A percentile compares a stretch with the other conserved stretches of the same genome.
phyloP scores from a whole-genome alignment of 2,329 filamentous ascomycete genomes.

The Aspergillus luchuensis region DNA sequence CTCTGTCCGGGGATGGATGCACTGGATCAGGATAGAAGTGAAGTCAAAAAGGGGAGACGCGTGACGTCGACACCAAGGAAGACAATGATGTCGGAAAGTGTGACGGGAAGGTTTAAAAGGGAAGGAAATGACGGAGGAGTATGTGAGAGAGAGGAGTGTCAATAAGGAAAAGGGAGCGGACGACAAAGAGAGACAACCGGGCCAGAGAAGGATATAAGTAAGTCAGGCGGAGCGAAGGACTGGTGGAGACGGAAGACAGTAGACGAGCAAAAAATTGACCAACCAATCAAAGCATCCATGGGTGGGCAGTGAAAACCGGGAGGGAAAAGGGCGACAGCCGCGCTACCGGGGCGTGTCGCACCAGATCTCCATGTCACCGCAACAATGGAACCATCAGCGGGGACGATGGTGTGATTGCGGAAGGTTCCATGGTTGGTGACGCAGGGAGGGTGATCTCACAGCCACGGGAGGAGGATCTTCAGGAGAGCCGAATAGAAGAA shows the following conservation, averaged over 20 bases:
- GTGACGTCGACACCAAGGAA: too few relatives aligned
- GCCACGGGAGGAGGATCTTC: not conserved
- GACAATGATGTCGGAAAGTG: not conserved
- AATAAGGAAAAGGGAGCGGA: not conserved
- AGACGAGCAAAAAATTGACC: constrained; percentile 2
- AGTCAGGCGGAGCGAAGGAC: not conserved
- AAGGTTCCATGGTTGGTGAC: constrained; percentile 2
- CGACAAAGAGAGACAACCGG: not conserved
- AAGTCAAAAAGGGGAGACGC: not conserved
- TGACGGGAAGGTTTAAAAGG: not conserved
- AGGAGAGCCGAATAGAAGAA: not conserved
- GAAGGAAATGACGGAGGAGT: not conserved
- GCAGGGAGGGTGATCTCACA: not conserved
- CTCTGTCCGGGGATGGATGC: not conserved
- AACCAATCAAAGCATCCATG: not conserved
- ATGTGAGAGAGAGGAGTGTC: not conserved
- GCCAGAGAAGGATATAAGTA: constrained; percentile 14
- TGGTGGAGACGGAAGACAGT: constrained; percentile 14
- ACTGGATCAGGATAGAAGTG: not conserved
- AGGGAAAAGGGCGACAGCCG: constrained; percentile 20
- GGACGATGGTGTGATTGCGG: constrained; percentile 27
- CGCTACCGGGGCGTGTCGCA: constrained; percentile 12
- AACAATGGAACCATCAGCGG: constrained; percentile 28
- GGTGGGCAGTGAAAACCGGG: constrained; percentile 25
- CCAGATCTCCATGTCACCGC: constrained; percentile 24